These are phyloP conservation scores for maize (Zea mays) DNA, from an alignment of 176 grass and related monocot genomes.

Conservation along the genomic window Zm-B73-REFERENCE-NAM-5.0 NC_050101.1:175336001-175336500, in stretches of 20 bases:
- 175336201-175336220: conserved; percentile 4
- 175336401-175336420: not conserved
- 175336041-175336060: conserved; percentile 10
- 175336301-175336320: not conserved
- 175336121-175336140: not conserved
- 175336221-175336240: conserved; percentile 3
- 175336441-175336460: not conserved
- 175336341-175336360: not conserved
- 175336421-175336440: not conserved
- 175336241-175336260: not conserved
- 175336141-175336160: conserved; percentile 20
- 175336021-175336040: conserved; percentile 5
- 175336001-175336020: not conserved
- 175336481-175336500: too few species aligned
- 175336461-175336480: too few species aligned
- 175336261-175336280: not conserved
- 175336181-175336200: not conserved
- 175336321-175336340: conserved; percentile 5
- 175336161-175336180: not conserved
- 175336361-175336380: not conserved
- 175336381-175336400: not conserved
- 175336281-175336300: not conserved
- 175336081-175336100: not conserved
- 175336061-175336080: not conserved
- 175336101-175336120: not conserved